These are phyloP conservation scores for Podospora sp. DNA, from an alignment of 495 filamentous ascomycete species.

Conservation along the genomic window DNA sequence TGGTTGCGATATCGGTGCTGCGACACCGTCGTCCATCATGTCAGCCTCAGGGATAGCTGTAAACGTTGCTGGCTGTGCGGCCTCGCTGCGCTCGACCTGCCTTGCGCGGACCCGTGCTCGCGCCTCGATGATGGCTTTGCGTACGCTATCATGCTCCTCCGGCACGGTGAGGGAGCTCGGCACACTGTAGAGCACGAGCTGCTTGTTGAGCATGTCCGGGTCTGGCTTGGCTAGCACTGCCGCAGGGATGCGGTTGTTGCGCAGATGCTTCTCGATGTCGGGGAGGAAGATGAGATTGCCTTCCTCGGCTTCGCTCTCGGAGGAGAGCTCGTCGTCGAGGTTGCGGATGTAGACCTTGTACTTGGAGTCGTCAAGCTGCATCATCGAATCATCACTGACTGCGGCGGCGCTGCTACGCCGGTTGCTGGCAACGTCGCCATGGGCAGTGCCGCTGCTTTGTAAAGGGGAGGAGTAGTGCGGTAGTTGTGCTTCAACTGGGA, in stretches of 20 bases:
- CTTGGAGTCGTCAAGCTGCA: slow-evolving; percentile 88
- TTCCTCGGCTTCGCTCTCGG: slow-evolving; percentile 52
- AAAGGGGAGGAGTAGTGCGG: slow-evolving; percentile 12
- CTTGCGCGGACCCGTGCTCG: slow-evolving; percentile 64
- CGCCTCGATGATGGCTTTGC: slow-evolving; percentile 84
- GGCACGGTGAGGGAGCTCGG: slow-evolving; percentile 76
- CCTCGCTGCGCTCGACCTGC: slow-evolving; percentile 26
- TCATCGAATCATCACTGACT: slow-evolving; percentile 57
- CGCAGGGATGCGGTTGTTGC: slow-evolving; percentile 63
- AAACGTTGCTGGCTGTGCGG: neutral
- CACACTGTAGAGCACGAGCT: slow-evolving; percentile 80
- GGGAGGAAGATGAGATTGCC: slow-evolving; percentile 72
- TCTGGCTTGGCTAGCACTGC: slow-evolving; percentile 53
- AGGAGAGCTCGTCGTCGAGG: slow-evolving; percentile 82
- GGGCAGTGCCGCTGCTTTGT: neutral
- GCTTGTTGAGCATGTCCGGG: slow-evolving; percentile 54
- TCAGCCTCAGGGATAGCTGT: neutral
- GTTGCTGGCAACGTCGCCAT: neutral
- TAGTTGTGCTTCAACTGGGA: slow-evolving; percentile 50
- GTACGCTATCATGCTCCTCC: slow-evolving; percentile 76
- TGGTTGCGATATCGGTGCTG: neutral
- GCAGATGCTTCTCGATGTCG: slow-evolving; percentile 78
- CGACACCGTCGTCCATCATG: neutral
- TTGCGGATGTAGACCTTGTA: slow-evolving; percentile 88
- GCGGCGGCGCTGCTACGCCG: neutral